Percentiles rank a stretch among this genome's conserved stretches.
Conservation (phyloP, 331 rosid species). For the Saraca asoca region DNA sequence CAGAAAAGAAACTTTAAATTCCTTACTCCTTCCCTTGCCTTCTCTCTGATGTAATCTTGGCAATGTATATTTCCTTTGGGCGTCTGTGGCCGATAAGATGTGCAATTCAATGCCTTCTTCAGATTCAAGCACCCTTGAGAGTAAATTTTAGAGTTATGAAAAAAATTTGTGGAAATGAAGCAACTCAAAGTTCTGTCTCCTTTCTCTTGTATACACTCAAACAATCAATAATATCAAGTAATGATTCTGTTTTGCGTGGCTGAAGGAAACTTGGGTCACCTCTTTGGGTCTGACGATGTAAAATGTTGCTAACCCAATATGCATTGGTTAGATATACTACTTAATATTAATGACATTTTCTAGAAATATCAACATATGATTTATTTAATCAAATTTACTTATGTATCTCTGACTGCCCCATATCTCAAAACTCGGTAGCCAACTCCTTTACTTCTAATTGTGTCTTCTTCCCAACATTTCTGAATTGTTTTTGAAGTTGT, state of each 20-base stretch:
- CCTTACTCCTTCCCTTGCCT: conserved; percentile 23
- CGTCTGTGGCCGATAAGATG: too few species aligned
- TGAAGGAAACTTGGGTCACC: conserved; percentile 41
- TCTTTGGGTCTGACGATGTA: conserved; percentile 28
- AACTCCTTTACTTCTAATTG: not conserved
- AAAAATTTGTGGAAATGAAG: too few species aligned
- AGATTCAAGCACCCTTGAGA: conserved; percentile 33
- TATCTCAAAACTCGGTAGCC: conserved; percentile 25
- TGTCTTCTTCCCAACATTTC: conserved; percentile 22
- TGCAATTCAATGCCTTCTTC: conserved; percentile 43
- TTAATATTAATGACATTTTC: conserved; percentile 23
- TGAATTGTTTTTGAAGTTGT: conserved; percentile 12
- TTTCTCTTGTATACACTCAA: conserved; percentile 12
- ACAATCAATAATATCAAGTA: conserved; percentile 37
- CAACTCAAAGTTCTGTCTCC: too few species aligned
- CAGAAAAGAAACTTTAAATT: conserved; percentile 25
- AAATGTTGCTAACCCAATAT: conserved; percentile 39
- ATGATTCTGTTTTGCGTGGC: conserved; percentile 45
- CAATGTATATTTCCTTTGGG: conserved; percentile 47
- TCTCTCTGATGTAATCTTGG: conserved; percentile 31
- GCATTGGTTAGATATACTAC: conserved; percentile 38
- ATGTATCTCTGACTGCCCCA: conserved; percentile 33
- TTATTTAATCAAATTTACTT: conserved; percentile 14
- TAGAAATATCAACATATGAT: not conserved
- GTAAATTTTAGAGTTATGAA: too few species aligned